Percentiles rank a stretch among this genome's conserved stretches.
phyloP scores from a whole-genome alignment of 805 yeast species.

The Brettanomyces sp. region DNA sequence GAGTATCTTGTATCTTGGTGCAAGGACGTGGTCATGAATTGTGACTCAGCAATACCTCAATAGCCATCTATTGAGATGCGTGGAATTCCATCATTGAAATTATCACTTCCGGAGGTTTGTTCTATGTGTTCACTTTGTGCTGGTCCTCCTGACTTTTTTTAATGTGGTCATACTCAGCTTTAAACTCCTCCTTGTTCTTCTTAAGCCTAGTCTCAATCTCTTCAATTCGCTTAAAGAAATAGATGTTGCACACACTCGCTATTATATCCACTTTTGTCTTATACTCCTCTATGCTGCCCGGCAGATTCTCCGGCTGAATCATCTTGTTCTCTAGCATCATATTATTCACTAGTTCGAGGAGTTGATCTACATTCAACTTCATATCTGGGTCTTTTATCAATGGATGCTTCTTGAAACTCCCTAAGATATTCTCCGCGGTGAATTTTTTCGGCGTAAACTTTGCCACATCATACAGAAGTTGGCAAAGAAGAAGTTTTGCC shows the following conservation, averaged over 20 bases:
- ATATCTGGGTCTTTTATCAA: constrained; percentile 11
- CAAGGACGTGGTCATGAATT: no score
- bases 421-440: constrained; percentile 7
- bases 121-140: no score
- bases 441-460: constrained; percentile 9
- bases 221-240: constrained; percentile 8
- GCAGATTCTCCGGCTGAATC: constrained; percentile 1
- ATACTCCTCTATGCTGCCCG: constrained; percentile 6
- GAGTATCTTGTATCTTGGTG: no score
- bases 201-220: constrained; percentile 14
- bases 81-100: no score
- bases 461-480: constrained; percentile 16
- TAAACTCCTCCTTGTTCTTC: constrained; percentile 10
- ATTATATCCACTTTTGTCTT: constrained; percentile 11
- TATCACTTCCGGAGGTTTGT: no score
- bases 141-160: background rate
- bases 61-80: no score
- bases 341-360: constrained; percentile 12
- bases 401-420: constrained; percentile 17
- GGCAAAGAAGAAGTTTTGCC: constrained; percentile 22
- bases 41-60: no score
- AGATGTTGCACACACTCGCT: constrained; percentile 15
- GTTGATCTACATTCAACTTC: constrained; percentile 9
- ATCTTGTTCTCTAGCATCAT: constrained; percentile 11
- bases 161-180: background rate